These are phyloP conservation scores for Geranomyces michiganensis DNA, from an alignment of 192 early-diverging fungal genomes.

Conservation along the genomic window DNA sequence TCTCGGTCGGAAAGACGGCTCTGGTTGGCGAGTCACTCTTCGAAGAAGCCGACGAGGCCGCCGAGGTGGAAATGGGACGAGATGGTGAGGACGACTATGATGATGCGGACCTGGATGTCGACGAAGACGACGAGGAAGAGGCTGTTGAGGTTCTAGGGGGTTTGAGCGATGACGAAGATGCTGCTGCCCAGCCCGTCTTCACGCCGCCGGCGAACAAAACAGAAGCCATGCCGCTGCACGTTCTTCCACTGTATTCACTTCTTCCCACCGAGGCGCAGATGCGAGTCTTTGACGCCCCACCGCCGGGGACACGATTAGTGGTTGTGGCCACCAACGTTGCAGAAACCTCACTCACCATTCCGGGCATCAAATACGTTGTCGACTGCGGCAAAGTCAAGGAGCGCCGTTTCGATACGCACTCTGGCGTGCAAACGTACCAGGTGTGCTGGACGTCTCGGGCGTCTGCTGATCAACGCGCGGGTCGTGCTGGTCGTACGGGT, in stretches of 20 bases:
- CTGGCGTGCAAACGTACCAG: constrained; percentile 87
- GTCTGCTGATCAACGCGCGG: constrained; percentile 91
- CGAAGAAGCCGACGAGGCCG: constrained; percentile 41
- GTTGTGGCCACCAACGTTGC: constrained; percentile 98
- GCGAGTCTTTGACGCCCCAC: constrained; percentile 86
- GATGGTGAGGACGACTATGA: constrained; percentile 63
- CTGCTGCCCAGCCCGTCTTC: constrained; percentile 16
- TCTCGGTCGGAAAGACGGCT: constrained; percentile 13
- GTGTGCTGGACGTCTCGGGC: constrained; percentile 94
- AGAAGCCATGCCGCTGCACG: constrained; percentile 68
- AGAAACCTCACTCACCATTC: constrained; percentile 98
- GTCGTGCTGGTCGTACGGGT: constrained; percentile 94
- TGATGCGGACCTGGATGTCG: constrained; percentile 38
- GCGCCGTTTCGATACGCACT: constrained; percentile 79
- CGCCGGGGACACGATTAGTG: constrained; percentile 84
- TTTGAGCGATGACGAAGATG: constrained; percentile 59
- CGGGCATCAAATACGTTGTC: constrained; percentile 92
- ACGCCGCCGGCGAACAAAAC: neutral
- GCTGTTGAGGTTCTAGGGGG: constrained; percentile 56
- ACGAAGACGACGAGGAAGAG: constrained; percentile 74
- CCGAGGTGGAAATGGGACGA: constrained; percentile 54
- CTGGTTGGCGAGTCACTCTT: constrained; percentile 14
- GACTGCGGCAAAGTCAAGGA: constrained; percentile 94
- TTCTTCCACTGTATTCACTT: constrained; percentile 96
- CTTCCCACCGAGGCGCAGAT: constrained; percentile 90